Evolutionary conservation across 495 filamentous ascomycete species (phyloP).

Genomic region (Talaromyces proteolyticus): DNA sequence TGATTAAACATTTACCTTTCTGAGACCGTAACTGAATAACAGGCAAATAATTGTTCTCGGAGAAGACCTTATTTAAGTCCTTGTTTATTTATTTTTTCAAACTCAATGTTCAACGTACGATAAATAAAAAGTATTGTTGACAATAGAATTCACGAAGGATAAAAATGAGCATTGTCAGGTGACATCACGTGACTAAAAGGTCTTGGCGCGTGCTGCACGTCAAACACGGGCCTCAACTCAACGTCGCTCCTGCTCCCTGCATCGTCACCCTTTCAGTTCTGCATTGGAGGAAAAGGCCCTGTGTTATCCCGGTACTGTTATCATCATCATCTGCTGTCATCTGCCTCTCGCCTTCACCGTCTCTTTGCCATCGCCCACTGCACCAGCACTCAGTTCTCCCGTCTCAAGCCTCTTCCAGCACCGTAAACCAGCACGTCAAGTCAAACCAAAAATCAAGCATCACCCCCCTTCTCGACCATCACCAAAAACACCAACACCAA

Average conservation of each 20-base stretch:
- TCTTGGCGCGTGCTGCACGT: background rate
- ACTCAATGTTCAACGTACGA: too few relatives aligned
- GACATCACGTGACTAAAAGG: background rate
- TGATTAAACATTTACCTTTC: too few relatives aligned
- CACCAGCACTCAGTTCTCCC: conserved; percentile 18
- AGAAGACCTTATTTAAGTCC: too few relatives aligned
- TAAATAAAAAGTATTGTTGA: too few relatives aligned
- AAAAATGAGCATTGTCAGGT: too few relatives aligned
- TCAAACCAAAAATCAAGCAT: conserved; percentile 33
- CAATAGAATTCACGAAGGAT: too few relatives aligned
- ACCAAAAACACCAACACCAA: conserved; percentile 56
- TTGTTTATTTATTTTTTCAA: too few relatives aligned
- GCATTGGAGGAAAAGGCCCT: background rate
- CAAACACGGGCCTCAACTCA: too few relatives aligned
- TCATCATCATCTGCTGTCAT: background rate
- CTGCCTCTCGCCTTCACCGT: conserved; percentile 15
- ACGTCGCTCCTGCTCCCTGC: background rate
- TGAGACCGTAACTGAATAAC: too few relatives aligned
- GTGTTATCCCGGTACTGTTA: background rate
- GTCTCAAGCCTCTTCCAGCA: conserved; percentile 24
- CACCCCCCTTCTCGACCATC: conserved; percentile 15
- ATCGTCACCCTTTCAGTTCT: background rate
- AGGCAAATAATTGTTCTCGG: too few relatives aligned
- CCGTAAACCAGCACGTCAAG: conserved; percentile 26
- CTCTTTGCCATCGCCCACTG: conserved; percentile 12